Base-by-base conservation (phyloP, 805 yeast species). In the Ogataea parapolymorpha region DNA sequence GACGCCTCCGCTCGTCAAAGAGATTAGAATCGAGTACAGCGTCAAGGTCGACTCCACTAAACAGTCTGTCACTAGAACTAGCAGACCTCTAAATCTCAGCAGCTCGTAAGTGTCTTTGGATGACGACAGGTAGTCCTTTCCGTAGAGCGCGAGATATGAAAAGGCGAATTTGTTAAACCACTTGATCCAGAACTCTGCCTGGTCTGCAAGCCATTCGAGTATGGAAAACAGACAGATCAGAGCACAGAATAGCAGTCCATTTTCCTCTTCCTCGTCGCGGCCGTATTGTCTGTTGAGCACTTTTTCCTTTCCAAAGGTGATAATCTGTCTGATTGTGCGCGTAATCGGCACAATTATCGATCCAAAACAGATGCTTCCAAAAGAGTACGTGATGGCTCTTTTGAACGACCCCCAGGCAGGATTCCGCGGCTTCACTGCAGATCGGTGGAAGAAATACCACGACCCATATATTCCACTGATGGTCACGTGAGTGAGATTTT, bases 141-240 rank as follows among this genome's bases (percentile, higher is more conserved):
- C 97, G 63, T 88, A 91, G 17, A 90, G 71, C 0, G 96, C 95
- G 53, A 90, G 71, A 56, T 82, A 87, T 22, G 93, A 82, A 60
- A 85, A 86, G 6, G 96, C 95, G 58, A 87, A 90, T 59, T 85
- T 91, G 65, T 90, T 88, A 69, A 90, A 89, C 71, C 86, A 89
- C 45, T 80, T 73, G 16, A 85, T 84, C 65, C 65, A 61, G 35
- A 53, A 57, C 42, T 61, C 65, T 16, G 58, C 55, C 44, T 61
- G 59, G 17, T 45, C 49, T 5, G 54, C 55, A 35, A 83, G 47
- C 93, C 96, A 86, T 50, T 86, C 86, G 18, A 90, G 54, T 14
- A 85, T 63, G 5, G 81, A 74, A 9, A 60, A 48, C 31, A 87
- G 61, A 28, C 61, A 57, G 16, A 49, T 40, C 24, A 61, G 20